Base-by-base conservation (phyloP, 108 stramenopile genomes). In the Fistulifera solaris region DNA sequence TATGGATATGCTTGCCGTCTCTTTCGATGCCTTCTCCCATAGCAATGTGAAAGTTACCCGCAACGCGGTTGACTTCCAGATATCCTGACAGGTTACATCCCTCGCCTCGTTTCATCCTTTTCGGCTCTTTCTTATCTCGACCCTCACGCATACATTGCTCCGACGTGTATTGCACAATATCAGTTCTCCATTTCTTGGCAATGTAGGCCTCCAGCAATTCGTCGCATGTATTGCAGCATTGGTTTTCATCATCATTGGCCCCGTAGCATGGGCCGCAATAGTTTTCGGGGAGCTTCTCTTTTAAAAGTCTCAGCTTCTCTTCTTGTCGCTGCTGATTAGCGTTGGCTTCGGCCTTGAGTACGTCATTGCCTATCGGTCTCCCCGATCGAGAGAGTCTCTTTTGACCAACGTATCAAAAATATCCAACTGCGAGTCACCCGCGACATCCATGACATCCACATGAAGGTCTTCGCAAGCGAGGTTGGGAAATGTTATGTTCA, bases 201-300 rank as follows among this genome's bases (percentile, higher is more conserved):
- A 61, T 66, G 63, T 93, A 94, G 11, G 87, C 87, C 8, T 62
- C 59, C n/a, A 77, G 26, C n/a, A 96, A 58, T 14, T 84, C 87
- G 38, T 88, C 76, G 62, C 95, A 96, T 0, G 80, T 77, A 61
- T 88, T 75, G 65, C 96, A 99, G 67, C 98, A 99, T 19, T 81
- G 68, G 18, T 48, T 58, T 12, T 75, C 80, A 0, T 40, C 46
- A 27, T 74, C 59, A 7, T 81, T 68, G 0, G 94, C 94, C 21
- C 96, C 96, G 61, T 89, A 99, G 66, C 98, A 99, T 38, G 94
- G 83, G 2, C 96, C 96, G 65, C 98, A 99, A 66, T 99, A 96
- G 58, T 87, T 73, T 11, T 52, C 61, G 0, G 89, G 81, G 0
- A 92, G 18, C 40, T 71, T 41, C 46, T 62, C 28, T 54, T 71